Evolutionary conservation across 441 rosid genomes (phyloP), one percentile per base, ranked within the genome.

Genomic region (Populus hybrid): DNA sequence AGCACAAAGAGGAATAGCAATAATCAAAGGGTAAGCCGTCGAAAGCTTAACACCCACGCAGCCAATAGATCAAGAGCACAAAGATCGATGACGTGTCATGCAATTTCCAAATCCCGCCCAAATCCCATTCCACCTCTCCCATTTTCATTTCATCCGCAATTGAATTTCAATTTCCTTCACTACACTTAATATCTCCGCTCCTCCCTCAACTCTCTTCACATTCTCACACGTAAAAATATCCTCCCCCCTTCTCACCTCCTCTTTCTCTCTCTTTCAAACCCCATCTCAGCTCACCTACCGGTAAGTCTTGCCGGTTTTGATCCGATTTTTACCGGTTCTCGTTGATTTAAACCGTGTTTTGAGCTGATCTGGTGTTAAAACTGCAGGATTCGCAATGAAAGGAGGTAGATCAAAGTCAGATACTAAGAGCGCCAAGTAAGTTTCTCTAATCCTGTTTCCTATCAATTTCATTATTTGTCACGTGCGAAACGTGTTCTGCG

Each of bases 341-440:
- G 1, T 75, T 73, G 56, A 64, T 69, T 83, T 3, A 3, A 11
- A 7, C 10, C 26, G 20, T 11, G 7, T 12, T 78, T 26, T 78
- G 78, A 3, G 74, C 79, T 88, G 91, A 87, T 88, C 84, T 33
- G 74, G 9, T 73, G 33, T 72, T 76, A 7, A 33, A 20, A 24
- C 24, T 84, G 87, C 88, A 95, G 98, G 85, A 83, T 83, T 82
- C 71, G 79, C 70, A 76, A 95, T 95, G 99, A 94, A 95, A 82
- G 98, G 97, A 84, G 93, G 90, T 66, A 92, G 88, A 86, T 90
- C 99, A 2, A 92, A 87, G 89, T 79, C 97, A 9, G 97, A 90
- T 29, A 71, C 93, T 26, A 92, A 85, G 87, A 88, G 68, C 87
- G 20, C 89, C 35, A 91, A 88, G 99, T 95, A 71, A 87, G 91